Base-by-base conservation (phyloP, 345 rosid species). In the Sisymbrium irio region DNA sequence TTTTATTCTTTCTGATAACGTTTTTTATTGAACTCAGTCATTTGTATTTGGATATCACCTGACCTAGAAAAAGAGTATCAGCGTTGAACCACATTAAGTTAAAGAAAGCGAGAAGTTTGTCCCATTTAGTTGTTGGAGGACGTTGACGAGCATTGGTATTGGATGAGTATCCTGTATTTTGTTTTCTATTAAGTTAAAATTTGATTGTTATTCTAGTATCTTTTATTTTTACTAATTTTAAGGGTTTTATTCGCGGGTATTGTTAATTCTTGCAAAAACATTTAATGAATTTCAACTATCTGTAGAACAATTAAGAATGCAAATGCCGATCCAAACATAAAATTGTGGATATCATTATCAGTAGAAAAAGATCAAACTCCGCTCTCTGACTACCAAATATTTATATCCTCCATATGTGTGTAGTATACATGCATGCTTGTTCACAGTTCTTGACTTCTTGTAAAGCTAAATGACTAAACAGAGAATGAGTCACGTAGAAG, bases 401-500 rank as follows among this genome's bases (percentile, higher is more conserved):
- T 6, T 12, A 14, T 7, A 13, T n/a, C 4, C 5, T 1, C 5
- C 5, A 45, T 10, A 46, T 17, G 53, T 47, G 27, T 47, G n/a
- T n/a, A n/a, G 7, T 33, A 33, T 19, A 47, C 27, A 18, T 19
- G 35, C 7, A n/a, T n/a, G n/a, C 33, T 57, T 69, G 46, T 69
- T 71, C 60, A 36, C 67, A 25, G 19, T 60, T 47, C 50, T 62
- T 51, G 60, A n/a, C n/a, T n/a, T n/a, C n/a, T n/a, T n/a, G n/a
- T n/a, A n/a, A n/a, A n/a, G n/a, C n/a, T 25, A 25, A 71, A 12
- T n/a, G n/a, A 69, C 46, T 59, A 27, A 72, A 40, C 12, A 53
- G 22, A 51, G 62, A 63, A 42, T 54, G 55, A 22, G 56, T 20
- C 71, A 64, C 71, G 71, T 22, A 64, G n/a, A n/a, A n/a, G n/a